phyloP scores from a whole-genome alignment of 1,284 basidiomycete genomes.

The Ceratobasidium theobromae region DNA sequence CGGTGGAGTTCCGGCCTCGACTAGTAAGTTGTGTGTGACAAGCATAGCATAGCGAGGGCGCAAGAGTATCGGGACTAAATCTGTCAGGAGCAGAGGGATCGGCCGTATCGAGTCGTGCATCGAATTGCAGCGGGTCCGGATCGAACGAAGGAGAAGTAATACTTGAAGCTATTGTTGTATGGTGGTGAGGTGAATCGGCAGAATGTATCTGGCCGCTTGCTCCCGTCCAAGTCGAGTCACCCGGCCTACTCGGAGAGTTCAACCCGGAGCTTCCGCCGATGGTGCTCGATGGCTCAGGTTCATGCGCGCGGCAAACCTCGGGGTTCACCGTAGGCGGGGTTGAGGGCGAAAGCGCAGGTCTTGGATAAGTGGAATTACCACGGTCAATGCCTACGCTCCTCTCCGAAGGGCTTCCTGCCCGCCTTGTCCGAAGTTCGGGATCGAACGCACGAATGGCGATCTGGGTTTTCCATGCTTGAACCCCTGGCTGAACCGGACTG shows the following conservation, averaged over 20 bases:
- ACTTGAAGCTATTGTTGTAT: no score
- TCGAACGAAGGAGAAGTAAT: no score
- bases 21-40: constrained; percentile 73
- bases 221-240: no score
- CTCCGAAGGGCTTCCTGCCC: no score
- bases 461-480: constrained; percentile 69
- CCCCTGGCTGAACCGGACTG: constrained; percentile 69
- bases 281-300: constrained; percentile 45
- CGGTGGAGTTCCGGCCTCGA: constrained; percentile 50
- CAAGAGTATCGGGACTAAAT: constrained; percentile 33
- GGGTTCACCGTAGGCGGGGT: neutral
- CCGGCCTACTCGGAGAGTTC: no score
- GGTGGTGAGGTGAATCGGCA: no score
- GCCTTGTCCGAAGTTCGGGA: constrained; percentile 14
- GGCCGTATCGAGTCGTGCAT: constrained; percentile 58
- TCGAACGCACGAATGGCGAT: constrained; percentile 68
- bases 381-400: no score
- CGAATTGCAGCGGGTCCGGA: no score
- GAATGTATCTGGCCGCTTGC: no score
- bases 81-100: neutral
- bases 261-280: no score
- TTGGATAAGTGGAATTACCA: no score
- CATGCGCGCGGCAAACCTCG: neutral
- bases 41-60: constrained; percentile 65
- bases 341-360: neutral